Evolutionary conservation across 164 flowering plant genomes (phyloP), one percentile per base, ranked within the genome.

Genomic region (Aristolochia californica): DNA sequence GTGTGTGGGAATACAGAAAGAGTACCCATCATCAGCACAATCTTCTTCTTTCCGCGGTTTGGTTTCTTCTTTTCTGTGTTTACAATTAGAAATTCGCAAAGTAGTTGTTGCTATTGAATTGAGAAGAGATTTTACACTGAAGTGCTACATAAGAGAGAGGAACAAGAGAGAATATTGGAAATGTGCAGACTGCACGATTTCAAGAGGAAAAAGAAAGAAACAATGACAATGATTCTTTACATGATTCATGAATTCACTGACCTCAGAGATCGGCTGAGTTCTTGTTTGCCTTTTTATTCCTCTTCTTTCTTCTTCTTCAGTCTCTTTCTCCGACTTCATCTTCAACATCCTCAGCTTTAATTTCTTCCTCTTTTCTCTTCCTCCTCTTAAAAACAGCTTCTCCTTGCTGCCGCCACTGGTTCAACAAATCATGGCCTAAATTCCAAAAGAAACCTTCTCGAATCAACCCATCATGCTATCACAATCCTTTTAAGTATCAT

Each of bases 181-280:
- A 34, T 34, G 40, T 34, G 40, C 40, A 34, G 7, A 34, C 40
- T 34, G 40, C 7, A 34, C 40, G 4, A 34, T 34, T 34, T 26
- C 17, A 53, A 26, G 43, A 53, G 13, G 43, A 53, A 53, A 53
- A 53, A 17, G n/a, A 27, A 25, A 27, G 20, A 53, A 53, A 53
- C n/a, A 26, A 13, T 18, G 4, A 7, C 8, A 27, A 25, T 26
- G 16, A 38, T 15, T 53, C 27, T 53, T 20, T 53, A 53, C 56
- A 53, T 53, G 56, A 26, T 12, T 53, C 30, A 16, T 53, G 28
- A 53, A n/a, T 28, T 20, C 34, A 24, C 56, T 53, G 20, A 53
- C 56, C 56, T 53, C 20, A 5, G 30, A 14, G 21, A 53, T 20
- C 50, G 4, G 22, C 18, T 47, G 18, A n/a, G 49, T 18, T 40